Conservation (phyloP, 495 filamentous ascomycete genomes). For the Trichoderma virens region DNA sequence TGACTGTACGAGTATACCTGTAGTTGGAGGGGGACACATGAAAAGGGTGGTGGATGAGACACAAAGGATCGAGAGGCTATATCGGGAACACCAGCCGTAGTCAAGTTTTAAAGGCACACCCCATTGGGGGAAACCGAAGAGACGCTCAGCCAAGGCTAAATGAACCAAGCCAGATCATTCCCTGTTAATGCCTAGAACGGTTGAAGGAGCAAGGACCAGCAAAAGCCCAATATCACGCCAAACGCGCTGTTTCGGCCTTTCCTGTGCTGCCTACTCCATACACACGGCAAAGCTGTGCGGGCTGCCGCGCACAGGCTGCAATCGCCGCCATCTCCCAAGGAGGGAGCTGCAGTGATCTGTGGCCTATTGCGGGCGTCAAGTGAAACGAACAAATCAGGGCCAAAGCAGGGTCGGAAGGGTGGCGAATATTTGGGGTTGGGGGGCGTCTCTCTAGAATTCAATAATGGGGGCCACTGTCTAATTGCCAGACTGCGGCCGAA, state of each 20-base stretch:
- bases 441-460: background rate
- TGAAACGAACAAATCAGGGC: background rate
- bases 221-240: background rate
- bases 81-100: slow-evolving; percentile 2
- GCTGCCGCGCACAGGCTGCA: background rate
- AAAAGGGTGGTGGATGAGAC: slow-evolving; percentile 1
- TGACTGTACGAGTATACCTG: background rate
- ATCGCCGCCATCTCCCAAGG: background rate
- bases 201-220: no score
- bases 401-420: background rate
- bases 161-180: background rate
- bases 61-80: slow-evolving; percentile 1
- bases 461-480: background rate
- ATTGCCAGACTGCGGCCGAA: background rate
- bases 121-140: background rate
- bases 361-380: background rate
- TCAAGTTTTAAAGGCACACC: background rate
- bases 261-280: background rate
- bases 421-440: background rate
- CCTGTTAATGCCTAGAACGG: no score
- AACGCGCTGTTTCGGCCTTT: background rate
- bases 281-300: background rate
- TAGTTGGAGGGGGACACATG: background rate
- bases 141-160: background rate
- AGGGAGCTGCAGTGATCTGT: background rate